Percentiles rank a stretch among this genome's conserved stretches.
Conservation (phyloP, 192 early-diverging fungal genomes). For the Coemansia sp. region DNA sequence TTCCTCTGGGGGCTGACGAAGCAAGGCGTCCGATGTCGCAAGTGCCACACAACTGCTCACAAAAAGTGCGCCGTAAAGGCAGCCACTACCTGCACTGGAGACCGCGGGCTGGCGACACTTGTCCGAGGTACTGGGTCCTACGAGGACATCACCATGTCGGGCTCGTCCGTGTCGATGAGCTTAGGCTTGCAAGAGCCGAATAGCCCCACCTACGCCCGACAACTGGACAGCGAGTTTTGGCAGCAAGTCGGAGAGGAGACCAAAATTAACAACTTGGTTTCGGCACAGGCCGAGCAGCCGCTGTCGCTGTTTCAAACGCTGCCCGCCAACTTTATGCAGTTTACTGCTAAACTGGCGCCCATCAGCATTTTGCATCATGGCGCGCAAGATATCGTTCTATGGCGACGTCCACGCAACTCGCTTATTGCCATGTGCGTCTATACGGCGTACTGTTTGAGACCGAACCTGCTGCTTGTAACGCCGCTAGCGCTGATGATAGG, state of each 20-base stretch:
- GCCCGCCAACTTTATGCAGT: conserved; percentile 58
- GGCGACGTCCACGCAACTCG: conserved; percentile 41
- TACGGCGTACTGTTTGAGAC: conserved; percentile 46
- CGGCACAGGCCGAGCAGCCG: conserved; percentile 49
- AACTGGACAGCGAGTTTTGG: conserved; percentile 53
- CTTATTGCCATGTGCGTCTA: conserved; percentile 45
- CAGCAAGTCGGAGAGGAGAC: conserved; percentile 50
- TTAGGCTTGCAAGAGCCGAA: neutral
- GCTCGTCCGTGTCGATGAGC: neutral
- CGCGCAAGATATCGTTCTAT: conserved; percentile 38
- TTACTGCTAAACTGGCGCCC: conserved; percentile 53
- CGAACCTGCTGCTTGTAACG: conserved; percentile 44
- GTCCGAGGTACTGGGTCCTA: conserved; percentile 6
- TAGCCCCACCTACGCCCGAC: conserved; percentile 6
- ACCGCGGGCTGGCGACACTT: conserved; percentile 40
- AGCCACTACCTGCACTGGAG: conserved; percentile 28
- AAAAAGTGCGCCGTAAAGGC: conserved; percentile 56
- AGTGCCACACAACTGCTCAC: conserved; percentile 58
- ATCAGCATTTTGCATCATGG: conserved; percentile 32
- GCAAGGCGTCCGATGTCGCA: conserved; percentile 64
- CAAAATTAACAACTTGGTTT: conserved; percentile 36
- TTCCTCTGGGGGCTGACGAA: conserved; percentile 70
- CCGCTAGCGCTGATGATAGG: conserved; percentile 46
- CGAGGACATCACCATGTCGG: neutral
- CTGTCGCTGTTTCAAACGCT: conserved; percentile 55